Evolutionary conservation across 495 filamentous ascomycete species (phyloP), one percentile per base, ranked within the genome.

Genomic region (Symbiotaphrina buchneri): DNA sequence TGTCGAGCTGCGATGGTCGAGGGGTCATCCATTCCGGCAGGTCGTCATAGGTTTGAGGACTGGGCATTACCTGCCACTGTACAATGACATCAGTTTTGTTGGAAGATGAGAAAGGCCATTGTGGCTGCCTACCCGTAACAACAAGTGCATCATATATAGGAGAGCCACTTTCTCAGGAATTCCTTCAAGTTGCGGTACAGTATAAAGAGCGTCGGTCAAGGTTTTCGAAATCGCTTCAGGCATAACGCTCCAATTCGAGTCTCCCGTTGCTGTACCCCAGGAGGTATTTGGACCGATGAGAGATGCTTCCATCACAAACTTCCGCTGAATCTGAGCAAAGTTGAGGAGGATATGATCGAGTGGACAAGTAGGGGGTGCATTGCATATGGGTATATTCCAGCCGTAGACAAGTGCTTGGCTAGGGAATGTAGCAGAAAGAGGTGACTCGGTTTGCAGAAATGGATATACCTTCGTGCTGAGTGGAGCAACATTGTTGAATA

Each of bases 91-190:
- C 17, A 22, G 36, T 3, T 15, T 30, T 15, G 14, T 6, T 31
- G 14, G 3, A 6, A 13, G 29, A 11, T 19, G 11, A 11, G 7
- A 3, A 15, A 4, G 14, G 29, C 6, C 18, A 17, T n/a, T 3
- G 18, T 19, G 5, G 11, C 31, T 30, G n/a, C n/a, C n/a, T n/a
- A 33, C 31, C 21, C 13, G 31, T 5, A 33, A 21, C 2, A 33
- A 21, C 8, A 23, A 21, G 18, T 23, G 85, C 78, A 83, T 85
- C 43, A 63, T 49, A 40, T 74, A 79, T n/a, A 85, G 56, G 4
- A 82, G 63, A 11, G 68, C 78, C 3, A 83, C 65, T 40, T 76
- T 70, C 46, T 84, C 80, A 3, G 81, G 79, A 0, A 84, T 57
- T 2, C 51, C 50, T 8, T 51, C 52, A 5, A 90, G 60, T 36